Evolutionary conservation across 805 yeast species (phyloP).

Genomic region (Danielia oregonensis): DNA sequence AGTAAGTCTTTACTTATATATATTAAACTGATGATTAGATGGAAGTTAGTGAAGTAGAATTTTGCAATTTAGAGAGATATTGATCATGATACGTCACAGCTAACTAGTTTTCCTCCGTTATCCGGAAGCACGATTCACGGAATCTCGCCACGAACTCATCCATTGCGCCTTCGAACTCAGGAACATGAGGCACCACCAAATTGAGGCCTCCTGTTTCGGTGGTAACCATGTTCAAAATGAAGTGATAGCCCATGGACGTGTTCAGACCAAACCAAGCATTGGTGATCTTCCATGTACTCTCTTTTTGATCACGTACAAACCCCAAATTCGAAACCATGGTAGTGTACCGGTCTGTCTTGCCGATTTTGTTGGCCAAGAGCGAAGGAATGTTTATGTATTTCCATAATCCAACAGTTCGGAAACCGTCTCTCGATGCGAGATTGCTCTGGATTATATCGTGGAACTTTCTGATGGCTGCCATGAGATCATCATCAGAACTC

Average conservation of each 20-base stretch:
- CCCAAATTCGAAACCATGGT: slow-evolving; percentile 11
- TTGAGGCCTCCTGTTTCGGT: slow-evolving; percentile 9
- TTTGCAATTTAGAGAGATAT: not conserved
- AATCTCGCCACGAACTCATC: slow-evolving; percentile 7
- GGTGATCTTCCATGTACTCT: not conserved
- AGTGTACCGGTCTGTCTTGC: slow-evolving; percentile 5
- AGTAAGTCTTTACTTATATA: too few relatives aligned
- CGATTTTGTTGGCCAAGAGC: slow-evolving; percentile 1
- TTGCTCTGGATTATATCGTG: slow-evolving; percentile 1
- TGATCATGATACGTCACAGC: not conserved
- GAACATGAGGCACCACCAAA: slow-evolving; percentile 7
- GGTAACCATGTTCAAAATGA: slow-evolving; percentile 10
- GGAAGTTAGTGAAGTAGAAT: too few relatives aligned
- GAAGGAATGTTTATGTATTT: slow-evolving; percentile 5
- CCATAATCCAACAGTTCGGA: slow-evolving; percentile 3
- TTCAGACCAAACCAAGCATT: slow-evolving; percentile 10
- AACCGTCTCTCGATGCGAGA: slow-evolving; percentile 2
- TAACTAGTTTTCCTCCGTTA: not conserved
- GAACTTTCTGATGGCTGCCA: slow-evolving; percentile 2
- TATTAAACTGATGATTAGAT: too few relatives aligned
- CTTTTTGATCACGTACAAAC: slow-evolving; percentile 2
- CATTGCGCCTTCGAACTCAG: slow-evolving; percentile 6
- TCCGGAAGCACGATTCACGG: not conserved
- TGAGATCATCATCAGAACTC: slow-evolving; percentile 1
- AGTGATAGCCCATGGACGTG: slow-evolving; percentile 6